These are phyloP conservation scores for Rhodosporidiobolus sp. DNA, from an alignment of 768 basidiomycete species.

Conservation along the genomic window DNA sequence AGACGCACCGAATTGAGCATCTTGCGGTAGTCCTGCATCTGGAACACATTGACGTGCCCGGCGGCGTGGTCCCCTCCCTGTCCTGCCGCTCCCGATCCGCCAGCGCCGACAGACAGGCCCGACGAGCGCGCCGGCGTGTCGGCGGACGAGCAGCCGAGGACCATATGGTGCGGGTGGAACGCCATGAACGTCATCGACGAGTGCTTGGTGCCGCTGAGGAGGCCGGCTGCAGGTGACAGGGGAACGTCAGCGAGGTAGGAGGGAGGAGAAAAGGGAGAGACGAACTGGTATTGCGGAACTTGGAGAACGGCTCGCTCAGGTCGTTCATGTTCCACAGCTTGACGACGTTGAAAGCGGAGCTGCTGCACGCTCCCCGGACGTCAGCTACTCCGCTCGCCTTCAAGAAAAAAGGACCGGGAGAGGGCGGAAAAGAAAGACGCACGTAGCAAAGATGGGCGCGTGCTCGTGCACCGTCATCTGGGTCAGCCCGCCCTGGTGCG, in stretches of 20 bases:
- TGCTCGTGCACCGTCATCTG: constrained; percentile 82
- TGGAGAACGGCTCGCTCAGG: constrained; percentile 56
- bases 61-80: not conserved
- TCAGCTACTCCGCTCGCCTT: no score
- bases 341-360: constrained; percentile 61
- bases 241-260: constrained; percentile 56
- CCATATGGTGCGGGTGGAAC: constrained; percentile 85
- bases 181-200: constrained; percentile 57
- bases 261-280: constrained; percentile 50
- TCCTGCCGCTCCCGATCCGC: not conserved
- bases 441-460: constrained; percentile 81
- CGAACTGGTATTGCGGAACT: constrained; percentile 43
- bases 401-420: not conserved
- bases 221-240: constrained; percentile 1
- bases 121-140: constrained; percentile 12
- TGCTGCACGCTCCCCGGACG: constrained; percentile 53
- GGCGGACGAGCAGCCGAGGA: constrained; percentile 47
- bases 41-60: constrained; percentile 38
- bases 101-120: no score
- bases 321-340: constrained; percentile 65
- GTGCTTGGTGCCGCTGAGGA: constrained; percentile 47
- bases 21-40: constrained; percentile 33
- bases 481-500: constrained; percentile 69
- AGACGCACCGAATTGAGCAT: constrained; percentile 18
- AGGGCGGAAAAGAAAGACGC: constrained; percentile 46